These are phyloP conservation scores for Colletotrichum brevisporum DNA, from an alignment of 2,329 filamentous ascomycete genomes.

Conservation along the genomic window DNA sequence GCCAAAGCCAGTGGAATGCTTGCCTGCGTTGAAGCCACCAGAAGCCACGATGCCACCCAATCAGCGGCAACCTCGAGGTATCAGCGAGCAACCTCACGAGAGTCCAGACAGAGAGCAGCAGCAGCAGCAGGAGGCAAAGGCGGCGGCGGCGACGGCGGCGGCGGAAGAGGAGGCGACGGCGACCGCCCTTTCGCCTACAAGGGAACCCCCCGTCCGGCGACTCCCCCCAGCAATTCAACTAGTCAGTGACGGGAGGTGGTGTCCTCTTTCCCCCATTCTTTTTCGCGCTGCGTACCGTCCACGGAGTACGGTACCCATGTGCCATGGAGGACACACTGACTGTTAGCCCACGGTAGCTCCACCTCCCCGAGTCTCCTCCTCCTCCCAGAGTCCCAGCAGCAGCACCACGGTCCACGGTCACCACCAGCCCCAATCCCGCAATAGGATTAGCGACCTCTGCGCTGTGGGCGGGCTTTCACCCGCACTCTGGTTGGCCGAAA, in stretches of 20 bases:
- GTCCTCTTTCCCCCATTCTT: background rate
- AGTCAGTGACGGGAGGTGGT: too few relatives aligned
- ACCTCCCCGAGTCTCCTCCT: constrained; percentile 6
- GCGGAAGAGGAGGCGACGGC: constrained; percentile 33
- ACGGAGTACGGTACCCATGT: too few relatives aligned
- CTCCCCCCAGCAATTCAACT: background rate
- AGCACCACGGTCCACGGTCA: background rate
- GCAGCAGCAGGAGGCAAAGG: background rate
- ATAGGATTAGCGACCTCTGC: constrained; percentile 25
- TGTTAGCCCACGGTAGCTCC: background rate
- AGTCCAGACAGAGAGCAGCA: too few relatives aligned
- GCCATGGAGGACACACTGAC: too few relatives aligned
- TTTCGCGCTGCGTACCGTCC: too few relatives aligned
- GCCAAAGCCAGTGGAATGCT: too few relatives aligned
- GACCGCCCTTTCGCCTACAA: constrained; percentile 39
- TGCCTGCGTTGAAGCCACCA: background rate
- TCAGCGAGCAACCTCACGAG: constrained; percentile 6
- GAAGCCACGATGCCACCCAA: background rate
- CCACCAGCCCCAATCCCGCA: constrained; percentile 20
- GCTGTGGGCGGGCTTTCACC: constrained; percentile 27
- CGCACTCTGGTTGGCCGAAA: constrained; percentile 32
- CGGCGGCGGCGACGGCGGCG: constrained; percentile 32
- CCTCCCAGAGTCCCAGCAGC: constrained; percentile 6
- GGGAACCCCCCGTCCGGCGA: constrained; percentile 27
- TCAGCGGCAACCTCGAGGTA: background rate